These are phyloP conservation scores for Juglanconis oblonga DNA, from an alignment of 2,329 filamentous ascomycete species.

Conservation along the genomic window DNA sequence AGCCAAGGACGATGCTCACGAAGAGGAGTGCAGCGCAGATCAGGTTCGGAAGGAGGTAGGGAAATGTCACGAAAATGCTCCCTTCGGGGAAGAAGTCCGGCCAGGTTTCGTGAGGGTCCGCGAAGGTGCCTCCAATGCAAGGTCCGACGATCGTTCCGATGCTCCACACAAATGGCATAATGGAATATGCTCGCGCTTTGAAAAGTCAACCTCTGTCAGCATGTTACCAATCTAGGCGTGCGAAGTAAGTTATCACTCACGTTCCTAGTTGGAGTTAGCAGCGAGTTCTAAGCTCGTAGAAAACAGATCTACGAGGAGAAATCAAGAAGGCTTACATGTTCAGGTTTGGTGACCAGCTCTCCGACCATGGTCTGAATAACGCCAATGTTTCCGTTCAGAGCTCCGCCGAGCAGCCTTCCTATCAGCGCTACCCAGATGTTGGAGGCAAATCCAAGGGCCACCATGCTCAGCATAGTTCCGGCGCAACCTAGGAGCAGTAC, in stretches of 20 bases:
- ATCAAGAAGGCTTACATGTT: constrained; percentile 60
- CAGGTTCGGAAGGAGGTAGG: constrained; percentile 86
- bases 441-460: constrained; percentile 77
- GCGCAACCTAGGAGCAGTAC: constrained; percentile 77
- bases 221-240: neutral
- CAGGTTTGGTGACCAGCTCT: constrained; percentile 77
- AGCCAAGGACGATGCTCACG: constrained; percentile 76
- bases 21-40: constrained; percentile 76
- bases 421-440: constrained; percentile 82
- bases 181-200: constrained; percentile 75
- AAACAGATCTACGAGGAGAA: neutral
- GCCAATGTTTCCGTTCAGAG: constrained; percentile 88
- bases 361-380: constrained; percentile 92
- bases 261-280: constrained; percentile 14
- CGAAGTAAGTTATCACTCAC: constrained; percentile 46
- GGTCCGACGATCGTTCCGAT: constrained; percentile 88
- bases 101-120: constrained; percentile 72
- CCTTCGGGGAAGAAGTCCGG: constrained; percentile 65
- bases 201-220: constrained; percentile 16
- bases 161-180: constrained; percentile 94
- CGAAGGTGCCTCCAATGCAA: constrained; percentile 82
- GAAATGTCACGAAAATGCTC: constrained; percentile 73
- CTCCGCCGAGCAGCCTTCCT: constrained; percentile 73
- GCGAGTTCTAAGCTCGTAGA: neutral
- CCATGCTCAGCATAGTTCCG: constrained; percentile 78